phyloP scores from a whole-genome alignment of 2,329 filamentous ascomycete species.

The Fusarium cicatricum region DNA sequence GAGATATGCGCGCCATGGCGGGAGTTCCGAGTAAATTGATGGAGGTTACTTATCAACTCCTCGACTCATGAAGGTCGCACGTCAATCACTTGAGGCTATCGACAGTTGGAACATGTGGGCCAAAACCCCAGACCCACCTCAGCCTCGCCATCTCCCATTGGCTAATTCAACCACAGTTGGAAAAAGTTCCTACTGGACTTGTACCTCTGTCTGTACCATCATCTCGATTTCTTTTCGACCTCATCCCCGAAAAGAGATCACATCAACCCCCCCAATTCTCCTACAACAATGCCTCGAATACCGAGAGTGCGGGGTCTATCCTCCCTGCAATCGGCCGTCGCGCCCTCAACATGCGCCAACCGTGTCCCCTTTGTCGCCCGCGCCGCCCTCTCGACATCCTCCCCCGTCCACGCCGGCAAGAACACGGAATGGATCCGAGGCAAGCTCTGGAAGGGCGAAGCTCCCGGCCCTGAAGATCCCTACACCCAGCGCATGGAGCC shows the following conservation, averaged over 20 bases:
- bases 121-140: conserved; percentile 11
- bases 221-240: conserved; percentile 24
- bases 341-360: conserved; percentile 34
- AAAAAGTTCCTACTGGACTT: conserved; percentile 42
- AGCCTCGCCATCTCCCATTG: conserved; percentile 42
- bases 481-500: conserved; percentile 47
- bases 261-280: conserved; percentile 3
- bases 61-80: conserved; percentile 22
- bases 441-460: conserved; percentile 52
- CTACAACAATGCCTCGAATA: conserved; percentile 53
- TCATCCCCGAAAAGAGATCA: conserved; percentile 4
- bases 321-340: conserved; percentile 41
- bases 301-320: conserved; percentile 48
- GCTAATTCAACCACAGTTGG: conserved; percentile 26
- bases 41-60: conserved; percentile 6
- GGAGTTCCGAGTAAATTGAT: conserved; percentile 5
- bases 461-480: conserved; percentile 50
- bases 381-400: conserved; percentile 48
- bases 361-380: conserved; percentile 41
- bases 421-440: conserved; percentile 51
- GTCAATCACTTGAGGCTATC: conserved; percentile 34
- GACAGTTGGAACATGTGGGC: conserved; percentile 26
- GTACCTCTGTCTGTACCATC: conserved; percentile 9
- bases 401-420: conserved; percentile 40
- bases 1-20: conserved; percentile 52